Evolutionary conservation across 345 rosid species (phyloP).

Genomic region (Arabidopsis thaliana): DNA sequence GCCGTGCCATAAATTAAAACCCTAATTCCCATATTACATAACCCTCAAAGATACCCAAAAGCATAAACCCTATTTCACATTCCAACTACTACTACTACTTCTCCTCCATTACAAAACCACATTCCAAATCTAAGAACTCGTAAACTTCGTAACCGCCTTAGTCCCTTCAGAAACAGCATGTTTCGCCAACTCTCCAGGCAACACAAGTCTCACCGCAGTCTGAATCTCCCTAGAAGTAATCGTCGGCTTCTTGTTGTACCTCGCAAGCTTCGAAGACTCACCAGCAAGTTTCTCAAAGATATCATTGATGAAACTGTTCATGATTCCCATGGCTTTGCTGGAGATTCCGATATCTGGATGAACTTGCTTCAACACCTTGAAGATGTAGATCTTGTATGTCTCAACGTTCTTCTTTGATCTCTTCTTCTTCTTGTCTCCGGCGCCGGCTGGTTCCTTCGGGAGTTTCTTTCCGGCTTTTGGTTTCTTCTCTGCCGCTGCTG

Average conservation of each 20-base stretch:
- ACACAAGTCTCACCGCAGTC: slow-evolving; percentile 42
- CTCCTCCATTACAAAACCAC: not conserved
- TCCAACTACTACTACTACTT: not conserved
- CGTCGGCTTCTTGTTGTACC: slow-evolving; percentile 72
- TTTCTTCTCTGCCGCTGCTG: slow-evolving; percentile 51
- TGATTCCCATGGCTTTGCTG: slow-evolving; percentile 48
- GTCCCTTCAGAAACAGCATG: slow-evolving; percentile 48
- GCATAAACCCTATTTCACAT: not conserved
- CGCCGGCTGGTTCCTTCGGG: slow-evolving; percentile 46
- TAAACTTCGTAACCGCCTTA: slow-evolving; percentile 44
- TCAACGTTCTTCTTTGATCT: slow-evolving; percentile 53
- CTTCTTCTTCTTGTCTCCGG: slow-evolving; percentile 65
- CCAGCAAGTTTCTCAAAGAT: slow-evolving; percentile 66
- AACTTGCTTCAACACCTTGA: slow-evolving; percentile 66
- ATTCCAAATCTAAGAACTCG: slow-evolving; percentile 33
- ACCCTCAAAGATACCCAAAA: not conserved
- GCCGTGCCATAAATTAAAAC: not conserved
- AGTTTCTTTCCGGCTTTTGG: slow-evolving; percentile 64
- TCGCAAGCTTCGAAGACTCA: slow-evolving; percentile 58
- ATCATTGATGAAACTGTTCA: slow-evolving; percentile 49
- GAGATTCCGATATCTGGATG: slow-evolving; percentile 59
- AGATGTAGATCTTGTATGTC: slow-evolving; percentile 72
- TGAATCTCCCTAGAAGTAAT: slow-evolving; percentile 62
- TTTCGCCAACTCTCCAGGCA: slow-evolving; percentile 46
- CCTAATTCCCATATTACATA: slow-evolving; percentile 7